Evolutionary conservation across 192 early-diverging fungal species (phyloP), one percentile per base, ranked within the genome.

Genomic region (Backusella australiensis): DNA sequence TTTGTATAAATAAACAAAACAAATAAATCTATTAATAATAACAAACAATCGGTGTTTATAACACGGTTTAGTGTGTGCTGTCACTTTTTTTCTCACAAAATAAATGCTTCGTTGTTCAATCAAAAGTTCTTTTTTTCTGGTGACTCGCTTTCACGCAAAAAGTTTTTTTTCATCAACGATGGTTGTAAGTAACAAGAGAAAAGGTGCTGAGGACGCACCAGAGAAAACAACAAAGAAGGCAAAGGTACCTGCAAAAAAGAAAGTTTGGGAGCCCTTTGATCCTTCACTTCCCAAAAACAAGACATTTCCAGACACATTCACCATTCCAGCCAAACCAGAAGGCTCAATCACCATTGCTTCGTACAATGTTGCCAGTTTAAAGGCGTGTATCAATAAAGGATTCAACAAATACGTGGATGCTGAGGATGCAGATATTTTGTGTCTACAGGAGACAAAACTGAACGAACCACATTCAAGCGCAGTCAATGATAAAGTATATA

Each of bases 371-470:
- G 90, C 88, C 70, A 88, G 91, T n/a, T 76, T 95, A 29, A 85
- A 84, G 14, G 87, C 94, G 0, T 82, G 91, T 8, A 73, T 93
- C 67, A 94, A 95, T 71, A 97, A 97, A 86, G 92, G 92, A 0
- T 94, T 91, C 73, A 90, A 88, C 52, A 84, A 80, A 21, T 96
- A 94, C 71, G 79, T 94, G 35, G 83, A 78, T n/a, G 91, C 91
- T 0, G 93, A 96, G 80, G 83, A 94, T 67, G 89, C 96, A 0
- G 95, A 96, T 74, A 86, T 97, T 32, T 69, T 96, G 1, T 93
- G 91, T 75, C 41, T 97, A 44, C 94, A 96, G 79, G 96, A 96
- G 77, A 95, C 93, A 59, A 97, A 96, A 82, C 84, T 93, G 15
- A 93, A 94, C 78, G 84, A 90, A 76, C 85, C 92, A 12, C 83